Conservation (phyloP, 306 rosid genomes). For the Chamaecrista fasciculata region DNA sequence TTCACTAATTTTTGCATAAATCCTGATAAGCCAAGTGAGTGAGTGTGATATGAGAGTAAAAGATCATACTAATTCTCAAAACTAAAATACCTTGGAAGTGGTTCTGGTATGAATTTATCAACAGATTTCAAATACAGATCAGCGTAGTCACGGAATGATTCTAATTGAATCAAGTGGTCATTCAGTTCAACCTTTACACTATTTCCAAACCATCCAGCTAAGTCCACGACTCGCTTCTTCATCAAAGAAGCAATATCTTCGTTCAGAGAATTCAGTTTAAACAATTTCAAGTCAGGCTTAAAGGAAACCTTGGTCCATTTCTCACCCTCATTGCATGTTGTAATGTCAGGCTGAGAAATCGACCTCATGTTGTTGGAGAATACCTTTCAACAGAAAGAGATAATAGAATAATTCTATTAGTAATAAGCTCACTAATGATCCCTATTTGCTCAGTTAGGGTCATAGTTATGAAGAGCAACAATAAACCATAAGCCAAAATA, state of each 20-base stretch:
- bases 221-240: constrained; percentile 86
- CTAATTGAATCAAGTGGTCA: constrained; percentile 54
- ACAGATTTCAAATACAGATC: constrained; percentile 77
- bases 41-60: background rate
- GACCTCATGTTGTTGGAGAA: constrained; percentile 78
- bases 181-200: constrained; percentile 86
- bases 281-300: constrained; percentile 82
- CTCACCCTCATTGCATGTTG: constrained; percentile 73
- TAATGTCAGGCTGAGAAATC: constrained; percentile 64
- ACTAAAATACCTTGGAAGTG: constrained; percentile 62
- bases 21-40: constrained; percentile 39
- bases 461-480: no score
- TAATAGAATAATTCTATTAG: constrained; percentile 5
- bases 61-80: background rate
- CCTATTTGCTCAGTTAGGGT: background rate
- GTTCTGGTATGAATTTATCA: constrained; percentile 38
- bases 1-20: constrained; percentile 64
- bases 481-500: no score
- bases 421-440: no score
- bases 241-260: constrained; percentile 89
- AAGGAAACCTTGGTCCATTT: constrained; percentile 94
- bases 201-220: constrained; percentile 96
- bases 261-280: constrained; percentile 76
- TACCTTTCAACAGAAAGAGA: constrained; percentile 44
- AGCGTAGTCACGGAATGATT: constrained; percentile 75